Evolutionary conservation across 441 rosid genomes (phyloP).

Genomic region (Eutrema salsugineum): DNA sequence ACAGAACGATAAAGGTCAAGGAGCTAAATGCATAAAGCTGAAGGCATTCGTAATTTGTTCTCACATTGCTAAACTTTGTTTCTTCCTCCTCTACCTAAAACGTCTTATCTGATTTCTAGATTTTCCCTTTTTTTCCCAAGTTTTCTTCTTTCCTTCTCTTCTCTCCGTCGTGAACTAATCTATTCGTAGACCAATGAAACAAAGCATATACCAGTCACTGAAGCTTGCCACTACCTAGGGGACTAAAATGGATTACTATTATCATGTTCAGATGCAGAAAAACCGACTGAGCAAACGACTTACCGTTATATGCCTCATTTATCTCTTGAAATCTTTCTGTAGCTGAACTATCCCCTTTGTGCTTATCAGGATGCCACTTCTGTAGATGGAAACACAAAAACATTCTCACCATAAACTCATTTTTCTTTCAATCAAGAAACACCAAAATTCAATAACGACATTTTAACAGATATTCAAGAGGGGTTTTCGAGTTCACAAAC

Average conservation of each 20-base stretch:
- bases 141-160: background rate
- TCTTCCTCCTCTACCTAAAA: background rate
- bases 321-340: slow-evolving; percentile 77
- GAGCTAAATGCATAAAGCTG: background rate
- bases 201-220: background rate
- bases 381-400: slow-evolving; percentile 25
- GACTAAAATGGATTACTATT: background rate
- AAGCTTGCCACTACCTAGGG: background rate
- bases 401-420: background rate
- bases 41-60: background rate
- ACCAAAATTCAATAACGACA: background rate
- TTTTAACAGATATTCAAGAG: background rate
- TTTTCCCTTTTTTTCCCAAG: background rate
- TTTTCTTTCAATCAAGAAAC: background rate
- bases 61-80: background rate
- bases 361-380: slow-evolving; percentile 92
- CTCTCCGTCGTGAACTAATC: background rate
- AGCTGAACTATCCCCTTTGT: slow-evolving; percentile 58
- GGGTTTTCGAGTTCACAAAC: slow-evolving; percentile 38
- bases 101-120: background rate
- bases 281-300: background rate
- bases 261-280: background rate
- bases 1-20: background rate
- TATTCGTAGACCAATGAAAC: background rate
- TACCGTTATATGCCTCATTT: slow-evolving; percentile 75